Percentiles rank a stretch among this genome's conserved stretches.
These are phyloP conservation scores for Ophiostoma fasciatum DNA, from an alignment of 2,329 filamentous ascomycete species.

Conservation along the genomic window DNA sequence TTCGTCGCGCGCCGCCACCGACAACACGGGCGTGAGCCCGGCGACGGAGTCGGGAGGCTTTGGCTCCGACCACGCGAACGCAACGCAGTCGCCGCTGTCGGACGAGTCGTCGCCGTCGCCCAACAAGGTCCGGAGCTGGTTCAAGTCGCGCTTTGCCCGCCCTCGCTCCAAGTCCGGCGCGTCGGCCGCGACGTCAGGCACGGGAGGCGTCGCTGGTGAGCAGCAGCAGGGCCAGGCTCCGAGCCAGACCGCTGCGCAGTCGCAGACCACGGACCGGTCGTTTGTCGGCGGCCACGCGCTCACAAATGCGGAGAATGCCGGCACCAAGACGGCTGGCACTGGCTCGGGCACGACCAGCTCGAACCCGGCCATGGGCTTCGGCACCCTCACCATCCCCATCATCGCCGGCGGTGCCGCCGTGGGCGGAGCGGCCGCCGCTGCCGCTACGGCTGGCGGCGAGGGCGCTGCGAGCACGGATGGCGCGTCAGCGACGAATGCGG, in stretches of 20 bases:
- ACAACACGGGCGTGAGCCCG: no score
- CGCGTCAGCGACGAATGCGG: no score
- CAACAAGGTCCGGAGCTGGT: conserved; percentile 25
- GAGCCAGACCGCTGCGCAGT: no score
- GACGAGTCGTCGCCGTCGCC: conserved; percentile 14
- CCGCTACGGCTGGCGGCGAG: background rate
- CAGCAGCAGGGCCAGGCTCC: background rate
- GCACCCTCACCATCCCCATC: conserved; percentile 1
- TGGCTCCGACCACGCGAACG: no score
- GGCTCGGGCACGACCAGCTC: no score
- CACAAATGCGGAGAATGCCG: conserved; percentile 11
- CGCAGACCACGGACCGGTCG: no score
- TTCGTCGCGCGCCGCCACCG: no score
- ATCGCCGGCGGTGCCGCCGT: conserved; percentile 15
- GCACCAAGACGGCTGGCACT: no score
- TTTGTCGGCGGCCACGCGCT: conserved; percentile 30
- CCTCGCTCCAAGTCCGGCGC: conserved; percentile 14
- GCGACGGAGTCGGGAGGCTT: no score
- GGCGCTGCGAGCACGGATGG: background rate
- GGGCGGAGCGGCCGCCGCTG: conserved; percentile 7
- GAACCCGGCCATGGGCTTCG: conserved; percentile 1
- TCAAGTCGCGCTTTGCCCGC: conserved; percentile 26
- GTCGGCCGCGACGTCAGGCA: background rate
- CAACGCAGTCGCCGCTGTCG: conserved; percentile 6
- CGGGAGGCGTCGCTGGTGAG: no score